Conservation (phyloP, 2,329 filamentous ascomycete genomes). For the Thyridium curvatum region DNA sequence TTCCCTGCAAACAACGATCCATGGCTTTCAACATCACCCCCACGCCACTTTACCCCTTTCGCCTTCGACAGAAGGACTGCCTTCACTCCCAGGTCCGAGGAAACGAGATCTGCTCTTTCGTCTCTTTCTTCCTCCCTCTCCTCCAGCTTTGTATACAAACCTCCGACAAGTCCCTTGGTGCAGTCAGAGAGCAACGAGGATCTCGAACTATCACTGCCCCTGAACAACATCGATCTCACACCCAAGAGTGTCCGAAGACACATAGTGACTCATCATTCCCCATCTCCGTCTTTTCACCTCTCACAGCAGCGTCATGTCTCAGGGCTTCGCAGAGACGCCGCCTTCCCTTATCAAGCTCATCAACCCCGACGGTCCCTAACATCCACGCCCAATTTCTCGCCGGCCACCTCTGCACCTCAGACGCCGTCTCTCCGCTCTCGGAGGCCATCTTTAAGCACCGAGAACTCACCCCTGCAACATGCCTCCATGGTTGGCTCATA, state of each 20-base stretch:
- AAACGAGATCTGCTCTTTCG: constrained; percentile 33
- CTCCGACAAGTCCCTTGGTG: constrained; percentile 87
- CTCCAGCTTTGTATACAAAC: constrained; percentile 75
- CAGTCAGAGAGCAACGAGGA: constrained; percentile 84
- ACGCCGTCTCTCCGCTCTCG: constrained; percentile 49
- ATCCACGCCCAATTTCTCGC: constrained; percentile 43
- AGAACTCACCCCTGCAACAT: constrained; percentile 73
- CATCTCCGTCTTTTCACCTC: constrained; percentile 13
- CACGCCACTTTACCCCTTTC: constrained; percentile 43
- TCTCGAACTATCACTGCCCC: constrained; percentile 52
- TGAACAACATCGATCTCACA: constrained; percentile 43
- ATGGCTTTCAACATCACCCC: constrained; percentile 53
- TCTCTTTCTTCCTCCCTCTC: constrained; percentile 67
- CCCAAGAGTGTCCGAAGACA: constrained; percentile 43
- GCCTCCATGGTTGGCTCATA: constrained; percentile 97
- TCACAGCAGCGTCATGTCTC: constrained; percentile 25
- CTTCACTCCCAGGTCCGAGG: constrained; percentile 23
- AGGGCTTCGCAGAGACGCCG: constrained; percentile 48
- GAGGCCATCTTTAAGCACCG: constrained; percentile 65
- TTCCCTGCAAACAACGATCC: constrained; percentile 14
- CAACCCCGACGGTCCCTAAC: constrained; percentile 71
- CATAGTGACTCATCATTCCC: constrained; percentile 54
- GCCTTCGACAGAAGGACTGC: constrained; percentile 28
- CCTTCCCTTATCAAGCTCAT: constrained; percentile 67
- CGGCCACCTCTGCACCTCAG: constrained; percentile 36